A percentile compares a stretch with the other conserved stretches of the same genome.
These are phyloP conservation scores for Didymella lethalis DNA, from an alignment of 2,329 filamentous ascomycete genomes.

Conservation along the genomic window DNA sequence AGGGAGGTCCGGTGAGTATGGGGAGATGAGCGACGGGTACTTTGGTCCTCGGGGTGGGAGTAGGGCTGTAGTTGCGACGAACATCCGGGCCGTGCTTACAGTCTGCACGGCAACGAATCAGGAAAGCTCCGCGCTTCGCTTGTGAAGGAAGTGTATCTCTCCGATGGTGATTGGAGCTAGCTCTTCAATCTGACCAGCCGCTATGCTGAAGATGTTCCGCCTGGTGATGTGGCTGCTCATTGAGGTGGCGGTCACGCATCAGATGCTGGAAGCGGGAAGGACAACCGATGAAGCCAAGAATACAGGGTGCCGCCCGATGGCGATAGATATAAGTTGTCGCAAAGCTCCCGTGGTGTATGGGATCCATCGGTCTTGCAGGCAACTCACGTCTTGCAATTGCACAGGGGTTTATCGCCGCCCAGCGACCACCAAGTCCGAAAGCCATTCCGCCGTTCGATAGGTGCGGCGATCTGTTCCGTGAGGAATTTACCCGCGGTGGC, in stretches of 20 bases:
- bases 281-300: background rate
- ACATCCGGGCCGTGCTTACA: background rate
- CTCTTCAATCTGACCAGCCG: background rate
- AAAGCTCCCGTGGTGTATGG: conserved; percentile 48
- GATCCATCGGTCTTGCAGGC: conserved; percentile 40
- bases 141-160: background rate
- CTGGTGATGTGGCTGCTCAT: background rate
- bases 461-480: conserved; percentile 57
- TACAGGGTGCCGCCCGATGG: background rate
- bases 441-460: conserved; percentile 60
- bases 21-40: background rate
- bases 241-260: background rate
- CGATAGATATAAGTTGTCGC: conserved; percentile 46
- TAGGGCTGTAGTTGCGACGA: background rate
- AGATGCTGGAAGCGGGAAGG: background rate
- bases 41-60: background rate
- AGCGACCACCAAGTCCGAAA: conserved; percentile 53
- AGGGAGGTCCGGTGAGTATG: too few relatives aligned
- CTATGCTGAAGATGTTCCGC: background rate
- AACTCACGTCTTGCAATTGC: conserved; percentile 55
- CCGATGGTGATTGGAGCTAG: background rate
- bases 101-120: background rate
- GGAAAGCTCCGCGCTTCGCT: background rate
- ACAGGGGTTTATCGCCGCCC: conserved; percentile 55
- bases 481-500: conserved; percentile 55